Conservation (phyloP, 1,284 basidiomycete genomes). For the Cryptococcus depauperatus region DNA sequence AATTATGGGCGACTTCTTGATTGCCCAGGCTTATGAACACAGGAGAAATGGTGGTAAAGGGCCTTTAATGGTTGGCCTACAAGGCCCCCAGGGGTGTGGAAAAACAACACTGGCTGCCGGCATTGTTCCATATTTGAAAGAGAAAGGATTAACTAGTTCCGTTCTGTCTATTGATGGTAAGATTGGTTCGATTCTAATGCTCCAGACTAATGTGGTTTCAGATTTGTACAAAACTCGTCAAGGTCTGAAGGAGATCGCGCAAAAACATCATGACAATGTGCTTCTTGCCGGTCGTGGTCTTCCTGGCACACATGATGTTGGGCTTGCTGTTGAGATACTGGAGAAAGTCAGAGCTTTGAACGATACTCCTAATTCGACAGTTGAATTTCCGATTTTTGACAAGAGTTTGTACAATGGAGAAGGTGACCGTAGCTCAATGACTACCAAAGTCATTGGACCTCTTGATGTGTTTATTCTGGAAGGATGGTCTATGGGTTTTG, state of each 20-base stretch:
- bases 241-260: constrained; percentile 24
- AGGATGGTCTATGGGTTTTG: constrained; percentile 50
- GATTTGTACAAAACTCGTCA: constrained; percentile 35
- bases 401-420: constrained; percentile 70
- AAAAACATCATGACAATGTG: constrained; percentile 25
- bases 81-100: constrained; percentile 31
- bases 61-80: constrained; percentile 30
- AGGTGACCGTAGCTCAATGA: constrained; percentile 63
- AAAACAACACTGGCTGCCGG: constrained; percentile 37
- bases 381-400: constrained; percentile 72
- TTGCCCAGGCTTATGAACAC: constrained; percentile 18
- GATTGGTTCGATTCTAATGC: neutral
- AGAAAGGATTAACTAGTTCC: constrained; percentile 18
- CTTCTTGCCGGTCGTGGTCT: constrained; percentile 39
- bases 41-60: constrained; percentile 9
- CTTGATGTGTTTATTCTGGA: constrained; percentile 75
- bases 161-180: constrained; percentile 36
- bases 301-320: constrained; percentile 39
- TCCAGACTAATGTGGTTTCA: constrained; percentile 1
- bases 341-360: constrained; percentile 16
- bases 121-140: constrained; percentile 20
- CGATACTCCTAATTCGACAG: constrained; percentile 16
- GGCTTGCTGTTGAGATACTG: constrained; percentile 13
- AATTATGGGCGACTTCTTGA: constrained; percentile 29
- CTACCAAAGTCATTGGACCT: constrained; percentile 40